These are phyloP conservation scores for Colletotrichum simmondsii DNA, from an alignment of 2,329 filamentous ascomycete species.

Conservation along the genomic window DNA sequence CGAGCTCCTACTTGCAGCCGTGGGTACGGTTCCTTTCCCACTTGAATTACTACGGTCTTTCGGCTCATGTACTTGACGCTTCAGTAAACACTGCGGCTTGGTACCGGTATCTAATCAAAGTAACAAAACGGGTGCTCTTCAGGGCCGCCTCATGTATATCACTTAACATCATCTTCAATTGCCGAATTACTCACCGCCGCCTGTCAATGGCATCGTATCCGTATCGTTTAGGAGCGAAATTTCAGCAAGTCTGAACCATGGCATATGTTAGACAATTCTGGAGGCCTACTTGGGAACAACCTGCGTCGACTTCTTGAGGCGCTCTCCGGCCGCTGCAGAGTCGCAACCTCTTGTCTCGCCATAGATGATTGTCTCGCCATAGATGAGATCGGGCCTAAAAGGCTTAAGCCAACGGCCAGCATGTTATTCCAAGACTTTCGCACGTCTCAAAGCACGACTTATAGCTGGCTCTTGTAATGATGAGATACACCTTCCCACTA, in stretches of 20 bases:
- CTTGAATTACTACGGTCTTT: background rate
- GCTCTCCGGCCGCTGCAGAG: background rate
- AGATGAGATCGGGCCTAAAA: background rate
- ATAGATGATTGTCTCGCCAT: background rate
- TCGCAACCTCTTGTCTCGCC: background rate
- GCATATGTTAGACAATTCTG: background rate
- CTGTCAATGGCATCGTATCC: background rate
- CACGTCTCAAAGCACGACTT: background rate
- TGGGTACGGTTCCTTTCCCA: background rate
- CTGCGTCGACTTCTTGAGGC: background rate
- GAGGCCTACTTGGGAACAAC: background rate
- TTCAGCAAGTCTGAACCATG: background rate
- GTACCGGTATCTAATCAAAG: background rate
- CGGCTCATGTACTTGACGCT: background rate
- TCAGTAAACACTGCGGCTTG: background rate
- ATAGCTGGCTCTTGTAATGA: background rate
- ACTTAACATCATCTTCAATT: background rate
- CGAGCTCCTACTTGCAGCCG: background rate
- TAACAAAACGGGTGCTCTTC: background rate
- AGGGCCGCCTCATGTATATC: no score
- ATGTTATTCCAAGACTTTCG: background rate
- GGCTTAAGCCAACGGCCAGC: background rate
- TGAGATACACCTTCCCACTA: background rate
- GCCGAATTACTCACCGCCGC: background rate
- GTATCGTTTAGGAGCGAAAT: background rate